Conservation (phyloP, 805 yeast species). For the Candida orba region DNA sequence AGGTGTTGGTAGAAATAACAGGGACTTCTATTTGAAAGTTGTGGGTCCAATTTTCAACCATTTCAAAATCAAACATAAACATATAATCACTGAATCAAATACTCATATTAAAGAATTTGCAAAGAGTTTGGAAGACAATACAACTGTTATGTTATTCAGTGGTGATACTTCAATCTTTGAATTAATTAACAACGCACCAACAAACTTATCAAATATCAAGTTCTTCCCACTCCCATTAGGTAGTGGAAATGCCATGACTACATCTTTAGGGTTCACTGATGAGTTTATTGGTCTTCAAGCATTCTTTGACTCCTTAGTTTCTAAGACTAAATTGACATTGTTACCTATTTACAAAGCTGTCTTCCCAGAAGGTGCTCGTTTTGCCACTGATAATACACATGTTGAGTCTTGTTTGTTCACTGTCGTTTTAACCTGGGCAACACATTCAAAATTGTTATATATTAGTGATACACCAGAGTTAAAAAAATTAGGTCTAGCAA, state of each 20-base stretch:
- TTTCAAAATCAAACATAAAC: constrained; percentile 31
- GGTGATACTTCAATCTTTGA: constrained; percentile 87
- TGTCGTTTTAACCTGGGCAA: constrained; percentile 77
- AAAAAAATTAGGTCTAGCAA: constrained; percentile 52
- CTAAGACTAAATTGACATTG: background rate
- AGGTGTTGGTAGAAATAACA: constrained; percentile 29
- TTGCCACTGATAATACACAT: background rate
- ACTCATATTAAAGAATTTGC: constrained; percentile 38
- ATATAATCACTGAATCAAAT: constrained; percentile 36
- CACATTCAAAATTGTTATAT: constrained; percentile 81
- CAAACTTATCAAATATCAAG: constrained; percentile 11
- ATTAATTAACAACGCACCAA: constrained; percentile 45
- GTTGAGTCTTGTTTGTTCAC: constrained; percentile 26
- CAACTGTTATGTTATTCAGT: constrained; percentile 55
- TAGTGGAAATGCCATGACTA: constrained; percentile 77
- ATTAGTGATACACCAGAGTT: constrained; percentile 67
- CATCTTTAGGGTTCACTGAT: constrained; percentile 42
- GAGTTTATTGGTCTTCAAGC: constrained; percentile 30
- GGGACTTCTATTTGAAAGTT: constrained; percentile 35
- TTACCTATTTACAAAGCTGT: constrained; percentile 29
- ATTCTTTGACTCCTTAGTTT: constrained; percentile 21
- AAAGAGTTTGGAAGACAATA: constrained; percentile 15
- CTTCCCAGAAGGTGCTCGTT: constrained; percentile 23
- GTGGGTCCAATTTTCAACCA: constrained; percentile 40
- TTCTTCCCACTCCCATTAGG: constrained; percentile 59